Base-by-base conservation (phyloP, 164 flowering plant genomes). In the Annona squamosa region DNA sequence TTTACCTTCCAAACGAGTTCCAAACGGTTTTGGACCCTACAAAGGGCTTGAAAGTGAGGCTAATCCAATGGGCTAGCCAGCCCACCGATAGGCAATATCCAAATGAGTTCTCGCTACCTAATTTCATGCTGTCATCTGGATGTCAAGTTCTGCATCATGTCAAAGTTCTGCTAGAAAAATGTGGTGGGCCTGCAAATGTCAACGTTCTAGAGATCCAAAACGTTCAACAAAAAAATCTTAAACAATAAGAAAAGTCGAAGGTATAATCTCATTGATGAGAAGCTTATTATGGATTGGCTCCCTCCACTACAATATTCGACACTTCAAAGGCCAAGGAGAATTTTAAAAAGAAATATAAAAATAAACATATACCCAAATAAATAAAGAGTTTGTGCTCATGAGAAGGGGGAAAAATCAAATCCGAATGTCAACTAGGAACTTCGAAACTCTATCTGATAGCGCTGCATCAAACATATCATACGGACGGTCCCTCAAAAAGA, bases 381-480 rank as follows among this genome's bases (percentile, higher is more conserved):
- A 1, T 26, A 26, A 26, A 26, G 37, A 26, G 37, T 26, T 26
- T 26, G 37, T 26, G 13, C 59, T 52, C 9, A 52, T 16, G 13
- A 52, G 59, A 52, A 52, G 10, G 13, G 13, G 13, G 9, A 16
- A 52, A 52, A 9, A 52, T 10, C 59, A 10, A 68, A 90, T 97
- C 92, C 91, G 98, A 71, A 93, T 91, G 76, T 93, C 98, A 52
- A 93, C 89, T 2, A 95, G 94, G 78, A 86, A 93, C 77, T 82
- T 91, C 57, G 82, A 46, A 68, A 93, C 98, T 47, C 97, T 93
- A 79, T 91, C 95, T 7, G 98, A 79, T 46, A 93, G 78, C 65
- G 95, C 97, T 73, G 93, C 97, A 86, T 93, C 98, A 69, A 89
- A 85, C 97, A 91, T 91, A 81, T 93, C 98, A 77, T 84, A 91